Base-by-base conservation (phyloP, 2,329 filamentous ascomycete species). In the Ceratocystiopsis minuta region DNA sequence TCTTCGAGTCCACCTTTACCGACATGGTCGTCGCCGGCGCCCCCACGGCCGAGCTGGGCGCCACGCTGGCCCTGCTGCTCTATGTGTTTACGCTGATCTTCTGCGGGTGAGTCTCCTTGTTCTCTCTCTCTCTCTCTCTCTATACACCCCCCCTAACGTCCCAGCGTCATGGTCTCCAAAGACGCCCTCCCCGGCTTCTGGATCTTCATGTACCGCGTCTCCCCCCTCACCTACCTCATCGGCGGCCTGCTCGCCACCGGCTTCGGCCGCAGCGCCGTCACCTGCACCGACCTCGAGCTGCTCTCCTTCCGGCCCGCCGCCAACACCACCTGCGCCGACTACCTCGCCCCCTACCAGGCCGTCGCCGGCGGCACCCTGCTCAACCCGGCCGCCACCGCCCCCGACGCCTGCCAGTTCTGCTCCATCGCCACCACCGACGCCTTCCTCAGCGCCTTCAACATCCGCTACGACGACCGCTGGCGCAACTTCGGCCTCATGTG, bases 201-300 rank as follows among this genome's bases (percentile, higher is more conserved):
- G 80, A 72, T 74, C 46, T 84, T 82, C 60, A 84, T 84, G 79
- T 80, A 83, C 56, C 67, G 72, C 24, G 63, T 75, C 11, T 74
- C 68, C 0, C 77, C 76, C 10, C n/a, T 48, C 3, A 48, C 46
- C 5, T 83, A 82, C 56, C 73, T 67, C 65, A 73, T 85, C 44
- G 66, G 67, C 2, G 78, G 74, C 12, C 77, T 85, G 57, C 66
- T 81, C 2, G 65, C 74, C 1, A 80, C 78, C 0, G 70, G 78
- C 54, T 62, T 86, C 2, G 67, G 75, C 40, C 64, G 58, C 14
- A 61, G 75, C 2, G 36, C 52, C 0, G 65, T 80, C 16, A 47
- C 52, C 0, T 81, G 76, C 53, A 60, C 67, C 0, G 45, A 57
- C 0, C 53, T 55, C 10, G 82, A 88, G 54, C 65, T 69, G 0